Evolutionary conservation across 805 yeast genomes (phyloP).

Genomic region (Metschnikowia bowlesiae): DNA sequence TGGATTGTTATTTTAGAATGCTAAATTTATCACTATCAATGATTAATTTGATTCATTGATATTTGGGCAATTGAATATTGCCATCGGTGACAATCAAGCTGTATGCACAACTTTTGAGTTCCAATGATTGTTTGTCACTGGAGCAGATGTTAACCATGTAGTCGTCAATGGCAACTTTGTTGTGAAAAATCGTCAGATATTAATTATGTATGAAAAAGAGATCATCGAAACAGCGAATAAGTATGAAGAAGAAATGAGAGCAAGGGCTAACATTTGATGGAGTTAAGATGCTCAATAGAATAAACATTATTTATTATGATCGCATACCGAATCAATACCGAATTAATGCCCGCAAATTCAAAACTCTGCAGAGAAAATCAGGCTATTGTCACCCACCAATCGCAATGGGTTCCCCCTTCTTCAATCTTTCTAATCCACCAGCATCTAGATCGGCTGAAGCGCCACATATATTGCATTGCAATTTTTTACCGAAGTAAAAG

Average conservation of each 20-base stretch:
- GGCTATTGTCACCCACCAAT: conserved; percentile 9
- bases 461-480: conserved; percentile 16
- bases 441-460: conserved; percentile 17
- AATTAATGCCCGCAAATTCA: background rate
- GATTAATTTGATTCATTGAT: conserved; percentile 10
- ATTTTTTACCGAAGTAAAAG: conserved; percentile 12
- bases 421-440: conserved; percentile 11
- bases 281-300: background rate
- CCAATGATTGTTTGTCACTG: conserved; percentile 21
- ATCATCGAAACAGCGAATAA: conserved; percentile 10
- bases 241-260: conserved; percentile 11
- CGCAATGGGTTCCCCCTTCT: conserved; percentile 16
- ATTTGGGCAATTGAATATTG: conserved; percentile 12
- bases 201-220: conserved; percentile 10
- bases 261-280: conserved; percentile 9
- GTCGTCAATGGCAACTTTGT: conserved; percentile 9
- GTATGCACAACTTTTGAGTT: conserved; percentile 20
- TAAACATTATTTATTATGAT: background rate
- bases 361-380: background rate
- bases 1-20: conserved; percentile 10
- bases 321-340: background rate
- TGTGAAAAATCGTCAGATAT: conserved; percentile 7
- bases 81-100: conserved; percentile 11
- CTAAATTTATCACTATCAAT: conserved; percentile 12
- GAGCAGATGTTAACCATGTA: conserved; percentile 18